Percentiles rank a stretch among this genome's conserved stretches.
Conservation (phyloP, 2,329 filamentous ascomycete species). For the Monilinia fructigena region DNA sequence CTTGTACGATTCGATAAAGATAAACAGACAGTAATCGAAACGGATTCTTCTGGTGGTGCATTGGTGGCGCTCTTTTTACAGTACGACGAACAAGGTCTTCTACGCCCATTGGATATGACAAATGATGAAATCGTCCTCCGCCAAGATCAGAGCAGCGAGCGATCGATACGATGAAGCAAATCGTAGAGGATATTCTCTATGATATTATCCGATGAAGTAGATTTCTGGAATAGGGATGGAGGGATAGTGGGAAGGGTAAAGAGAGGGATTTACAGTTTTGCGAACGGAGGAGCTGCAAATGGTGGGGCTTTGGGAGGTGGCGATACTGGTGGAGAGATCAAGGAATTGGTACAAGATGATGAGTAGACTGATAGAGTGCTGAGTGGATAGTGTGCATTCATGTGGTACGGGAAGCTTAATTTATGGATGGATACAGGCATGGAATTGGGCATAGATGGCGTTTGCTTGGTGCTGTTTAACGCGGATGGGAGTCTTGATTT, state of each 20-base stretch:
- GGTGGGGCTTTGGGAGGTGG: slow-evolving; percentile 29
- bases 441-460: background rate
- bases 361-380: slow-evolving; percentile 31
- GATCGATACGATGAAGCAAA: slow-evolving; percentile 91
- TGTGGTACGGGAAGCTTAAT: background rate
- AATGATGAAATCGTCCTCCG: slow-evolving; percentile 38
- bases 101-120: slow-evolving; percentile 52
- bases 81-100: no score
- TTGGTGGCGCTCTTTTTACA: no score
- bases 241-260: slow-evolving; percentile 33
- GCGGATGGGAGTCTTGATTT: background rate
- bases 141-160: slow-evolving; percentile 54
- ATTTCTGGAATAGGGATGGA: slow-evolving; percentile 72
- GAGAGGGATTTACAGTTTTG: slow-evolving; percentile 27
- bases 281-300: slow-evolving; percentile 28
- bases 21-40: no score
- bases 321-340: slow-evolving; percentile 53
- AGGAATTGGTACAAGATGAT: slow-evolving; percentile 65
- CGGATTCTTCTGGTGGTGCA: no score
- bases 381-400: no score
- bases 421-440: background rate
- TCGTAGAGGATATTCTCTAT: slow-evolving; percentile 89
- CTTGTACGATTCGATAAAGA: no score
- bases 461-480: background rate
- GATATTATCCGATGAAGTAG: slow-evolving; percentile 91